Percentiles rank a stretch among this genome's conserved stretches.
These are phyloP conservation scores for Asterochloris erici DNA, from an alignment of 139 green algal species.

Conservation along the genomic window DNA sequence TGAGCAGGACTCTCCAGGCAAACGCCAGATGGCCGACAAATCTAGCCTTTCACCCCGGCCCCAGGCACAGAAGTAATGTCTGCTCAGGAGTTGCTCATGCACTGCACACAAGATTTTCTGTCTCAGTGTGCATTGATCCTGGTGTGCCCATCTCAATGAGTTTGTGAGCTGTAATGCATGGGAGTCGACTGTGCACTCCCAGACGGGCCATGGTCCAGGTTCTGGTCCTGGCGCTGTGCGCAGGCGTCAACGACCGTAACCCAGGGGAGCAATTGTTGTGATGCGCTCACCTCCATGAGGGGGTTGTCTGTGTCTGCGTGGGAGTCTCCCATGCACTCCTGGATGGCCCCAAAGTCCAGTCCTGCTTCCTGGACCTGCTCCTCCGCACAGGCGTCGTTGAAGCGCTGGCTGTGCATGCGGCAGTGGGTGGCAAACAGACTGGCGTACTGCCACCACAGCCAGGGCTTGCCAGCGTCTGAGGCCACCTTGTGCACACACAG, in stretches of 20 bases:
- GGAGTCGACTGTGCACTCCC: background rate
- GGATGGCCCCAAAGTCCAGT: conserved; percentile 33
- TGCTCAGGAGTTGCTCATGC: no score
- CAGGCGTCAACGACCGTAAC: no score
- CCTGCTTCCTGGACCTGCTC: conserved; percentile 29
- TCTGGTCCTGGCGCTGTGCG: no score
- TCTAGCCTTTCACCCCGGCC: no score
- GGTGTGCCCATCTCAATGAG: background rate
- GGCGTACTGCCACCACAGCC: conserved; percentile 70
- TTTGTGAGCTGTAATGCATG: background rate
- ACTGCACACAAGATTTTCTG: no score
- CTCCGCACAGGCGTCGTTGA: conserved; percentile 39
- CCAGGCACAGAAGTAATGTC: no score
- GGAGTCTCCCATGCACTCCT: conserved; percentile 49
- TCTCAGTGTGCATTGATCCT: background rate
- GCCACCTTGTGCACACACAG: conserved; percentile 58
- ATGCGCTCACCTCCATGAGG: conserved; percentile 34
- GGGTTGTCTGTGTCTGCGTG: conserved; percentile 30
- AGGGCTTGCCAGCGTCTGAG: conserved; percentile 38
- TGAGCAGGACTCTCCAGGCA: background rate
- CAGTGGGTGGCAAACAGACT: conserved; percentile 45
- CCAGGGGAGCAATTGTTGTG: no score
- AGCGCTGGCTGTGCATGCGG: background rate
- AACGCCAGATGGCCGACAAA: background rate
- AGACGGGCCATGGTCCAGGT: no score